Base-by-base conservation (phyloP, 768 basidiomycete species). In the Leccinum ochraceum region DNA sequence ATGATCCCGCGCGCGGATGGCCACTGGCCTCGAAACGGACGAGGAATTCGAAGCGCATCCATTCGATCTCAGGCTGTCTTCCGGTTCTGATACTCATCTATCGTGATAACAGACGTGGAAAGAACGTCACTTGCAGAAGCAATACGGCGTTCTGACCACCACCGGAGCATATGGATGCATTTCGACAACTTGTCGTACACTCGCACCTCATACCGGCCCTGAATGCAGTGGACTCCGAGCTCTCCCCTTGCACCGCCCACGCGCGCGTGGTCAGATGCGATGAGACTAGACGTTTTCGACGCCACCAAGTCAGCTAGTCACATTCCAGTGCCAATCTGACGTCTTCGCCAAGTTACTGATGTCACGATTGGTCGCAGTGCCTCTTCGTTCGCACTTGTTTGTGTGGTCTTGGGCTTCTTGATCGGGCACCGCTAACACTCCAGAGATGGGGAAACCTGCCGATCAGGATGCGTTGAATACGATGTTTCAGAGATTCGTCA, bases 1-100 rank as follows among this genome's bases (percentile, higher is more conserved):
- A 10, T 57, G 60, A 51, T 62, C 39, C 11, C n/a, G 42, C 22
- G 17, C 24, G 36, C 3, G 55, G 60, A 57, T 60, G 54, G 56
- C 36, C 59, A 61, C 52, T 30, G 34, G 22, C 26, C 26, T 55
- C 24, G 39, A 58, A 48, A 46, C 60, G 1, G 17, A 24, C 28
- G 3, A 32, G 44, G n/a, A 20, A 20, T 20, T 16, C 20, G 48
- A 49, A 49, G 16, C 28, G 3, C 14, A 10, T 30, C 11, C 46
- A 24, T 30, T 37, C n/a, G 28, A 32, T 9, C 53, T n/a, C 3
- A n/a, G 24, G 8, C 9, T n/a, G 14, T n/a, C 36, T n/a, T 11
- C 34, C 53, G 34, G 44, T 53, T 24, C 16, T 24, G 22, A 32
- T 24, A 57, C 44, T 3, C 24, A 6, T 14, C 17, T 51, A 28